Conservation (phyloP, 2,329 filamentous ascomycete genomes). For the Rhinocladiella similis region DNA sequence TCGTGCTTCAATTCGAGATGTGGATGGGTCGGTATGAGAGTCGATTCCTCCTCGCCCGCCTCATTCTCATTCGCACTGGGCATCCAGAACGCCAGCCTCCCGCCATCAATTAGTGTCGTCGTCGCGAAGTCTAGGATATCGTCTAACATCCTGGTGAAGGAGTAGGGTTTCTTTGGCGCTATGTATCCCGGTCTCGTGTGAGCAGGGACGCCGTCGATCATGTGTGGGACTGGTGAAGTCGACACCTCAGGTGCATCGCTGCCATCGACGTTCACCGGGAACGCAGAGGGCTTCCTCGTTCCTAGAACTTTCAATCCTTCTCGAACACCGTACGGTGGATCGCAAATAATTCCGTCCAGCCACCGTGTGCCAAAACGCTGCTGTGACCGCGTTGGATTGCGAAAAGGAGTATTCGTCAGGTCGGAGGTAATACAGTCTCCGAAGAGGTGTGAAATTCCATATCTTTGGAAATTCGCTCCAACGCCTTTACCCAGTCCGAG, state of each 20-base stretch:
- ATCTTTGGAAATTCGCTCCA: slow-evolving; percentile 79
- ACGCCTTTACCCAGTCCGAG: slow-evolving; percentile 42
- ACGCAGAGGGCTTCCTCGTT: slow-evolving; percentile 58
- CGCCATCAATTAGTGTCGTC: slow-evolving; percentile 72
- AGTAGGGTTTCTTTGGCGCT: slow-evolving; percentile 87
- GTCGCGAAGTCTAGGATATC: slow-evolving; percentile 85
- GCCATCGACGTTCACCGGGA: background rate
- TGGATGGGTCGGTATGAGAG: slow-evolving; percentile 56
- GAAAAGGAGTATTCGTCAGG: slow-evolving; percentile 80
- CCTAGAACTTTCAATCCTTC: slow-evolving; percentile 90
- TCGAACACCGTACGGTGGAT: slow-evolving; percentile 92
- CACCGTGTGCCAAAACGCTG: slow-evolving; percentile 42
- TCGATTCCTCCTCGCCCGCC: slow-evolving; percentile 65
- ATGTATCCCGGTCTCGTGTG: slow-evolving; percentile 74
- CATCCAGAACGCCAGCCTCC: slow-evolving; percentile 94
- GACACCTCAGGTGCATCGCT: background rate
- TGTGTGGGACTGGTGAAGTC: slow-evolving; percentile 23
- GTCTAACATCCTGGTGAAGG: slow-evolving; percentile 84
- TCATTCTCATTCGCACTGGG: slow-evolving; percentile 82
- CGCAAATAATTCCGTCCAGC: slow-evolving; percentile 90
- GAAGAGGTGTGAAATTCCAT: slow-evolving; percentile 65
- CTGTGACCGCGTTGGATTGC: slow-evolving; percentile 40
- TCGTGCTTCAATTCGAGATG: slow-evolving; percentile 71
- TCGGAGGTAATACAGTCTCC: slow-evolving; percentile 83
- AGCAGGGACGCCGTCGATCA: slow-evolving; percentile 68